Percentiles rank a stretch among this genome's conserved stretches.
These are phyloP conservation scores for Teunomyces panamensis DNA, from an alignment of 805 yeast species.

Conservation along the genomic window DNA sequence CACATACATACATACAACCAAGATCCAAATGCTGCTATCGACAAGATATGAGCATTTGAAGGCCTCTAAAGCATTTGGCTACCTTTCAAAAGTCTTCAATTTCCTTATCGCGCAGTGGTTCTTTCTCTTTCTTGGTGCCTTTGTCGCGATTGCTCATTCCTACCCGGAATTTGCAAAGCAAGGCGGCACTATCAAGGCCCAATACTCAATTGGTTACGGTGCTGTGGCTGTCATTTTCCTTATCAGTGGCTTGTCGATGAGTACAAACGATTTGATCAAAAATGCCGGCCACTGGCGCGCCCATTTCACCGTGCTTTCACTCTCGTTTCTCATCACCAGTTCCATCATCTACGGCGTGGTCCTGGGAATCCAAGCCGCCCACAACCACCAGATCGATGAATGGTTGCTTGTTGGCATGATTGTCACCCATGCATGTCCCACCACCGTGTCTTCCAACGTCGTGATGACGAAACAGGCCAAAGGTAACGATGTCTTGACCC, in stretches of 20 bases:
- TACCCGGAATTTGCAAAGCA: conserved; percentile 82
- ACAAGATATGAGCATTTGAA: background rate
- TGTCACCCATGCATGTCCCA: conserved; percentile 84
- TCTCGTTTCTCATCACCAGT: conserved; percentile 70
- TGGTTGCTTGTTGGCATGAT: conserved; percentile 82
- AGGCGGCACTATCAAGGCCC: conserved; percentile 72
- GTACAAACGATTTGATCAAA: conserved; percentile 55
- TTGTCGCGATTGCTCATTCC: conserved; percentile 70
- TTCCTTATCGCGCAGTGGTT: conserved; percentile 64
- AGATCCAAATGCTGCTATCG: too few relatives aligned
- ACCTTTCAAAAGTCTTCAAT: conserved; percentile 11
- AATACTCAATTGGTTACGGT: conserved; percentile 78
- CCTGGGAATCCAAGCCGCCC: conserved; percentile 58
- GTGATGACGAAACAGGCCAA: conserved; percentile 87
- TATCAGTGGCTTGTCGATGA: conserved; percentile 77
- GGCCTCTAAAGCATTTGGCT: background rate
- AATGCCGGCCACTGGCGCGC: conserved; percentile 80
- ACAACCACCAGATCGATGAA: conserved; percentile 55
- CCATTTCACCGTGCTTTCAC: conserved; percentile 63
- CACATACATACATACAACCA: too few relatives aligned
- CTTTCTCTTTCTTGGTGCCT: conserved; percentile 64
- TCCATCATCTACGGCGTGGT: conserved; percentile 72
- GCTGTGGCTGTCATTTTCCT: conserved; percentile 86
- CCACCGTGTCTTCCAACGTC: conserved; percentile 88
- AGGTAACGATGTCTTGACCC: conserved; percentile 75